A percentile compares a stretch with the other conserved stretches of the same genome.
phyloP scores from a whole-genome alignment of 2,329 filamentous ascomycete species.

The Venturia asperata region DNA sequence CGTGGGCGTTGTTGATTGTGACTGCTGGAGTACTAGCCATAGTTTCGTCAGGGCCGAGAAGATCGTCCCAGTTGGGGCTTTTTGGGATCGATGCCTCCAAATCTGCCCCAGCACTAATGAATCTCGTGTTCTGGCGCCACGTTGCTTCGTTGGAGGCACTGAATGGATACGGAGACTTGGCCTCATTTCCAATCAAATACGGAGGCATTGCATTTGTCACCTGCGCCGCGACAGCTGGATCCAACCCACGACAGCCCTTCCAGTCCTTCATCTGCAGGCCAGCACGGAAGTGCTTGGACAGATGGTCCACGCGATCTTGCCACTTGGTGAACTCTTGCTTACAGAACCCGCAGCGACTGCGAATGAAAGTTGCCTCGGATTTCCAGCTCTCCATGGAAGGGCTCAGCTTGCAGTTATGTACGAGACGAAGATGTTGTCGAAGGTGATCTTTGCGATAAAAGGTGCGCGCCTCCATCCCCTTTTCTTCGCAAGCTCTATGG shows the following conservation, averaged over 20 bases:
- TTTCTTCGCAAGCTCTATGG: slow-evolving; percentile 58
- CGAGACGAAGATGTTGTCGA: slow-evolving; percentile 53
- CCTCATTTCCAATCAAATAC: slow-evolving; percentile 45
- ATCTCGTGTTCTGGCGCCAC: slow-evolving; percentile 1
- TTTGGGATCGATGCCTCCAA: slow-evolving; percentile 11
- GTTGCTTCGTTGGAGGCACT: slow-evolving; percentile 34
- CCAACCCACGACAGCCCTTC: slow-evolving; percentile 49
- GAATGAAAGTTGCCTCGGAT: slow-evolving; percentile 47
- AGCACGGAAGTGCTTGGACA: slow-evolving; percentile 49
- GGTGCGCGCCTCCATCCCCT: slow-evolving; percentile 54
- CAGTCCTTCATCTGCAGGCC: slow-evolving; percentile 48
- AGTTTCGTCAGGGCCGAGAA: slow-evolving; percentile 9
- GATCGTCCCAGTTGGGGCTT: slow-evolving; percentile 11
- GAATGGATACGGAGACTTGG: slow-evolving; percentile 40
- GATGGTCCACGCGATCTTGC: slow-evolving; percentile 46
- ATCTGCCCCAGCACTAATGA: slow-evolving; percentile 4
- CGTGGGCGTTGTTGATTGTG: slow-evolving; percentile 12
- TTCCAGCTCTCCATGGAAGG: slow-evolving; percentile 59
- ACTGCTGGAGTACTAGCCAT: neutral
- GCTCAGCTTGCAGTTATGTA: slow-evolving; percentile 56
- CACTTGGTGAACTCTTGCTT: slow-evolving; percentile 41
- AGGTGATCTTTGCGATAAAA: slow-evolving; percentile 59
- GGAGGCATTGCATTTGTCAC: slow-evolving; percentile 48
- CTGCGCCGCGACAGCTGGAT: slow-evolving; percentile 40
- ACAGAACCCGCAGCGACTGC: slow-evolving; percentile 49